Evolutionary conservation across 441 rosid genomes (phyloP).

Genomic region (Breynia disticha): DNA sequence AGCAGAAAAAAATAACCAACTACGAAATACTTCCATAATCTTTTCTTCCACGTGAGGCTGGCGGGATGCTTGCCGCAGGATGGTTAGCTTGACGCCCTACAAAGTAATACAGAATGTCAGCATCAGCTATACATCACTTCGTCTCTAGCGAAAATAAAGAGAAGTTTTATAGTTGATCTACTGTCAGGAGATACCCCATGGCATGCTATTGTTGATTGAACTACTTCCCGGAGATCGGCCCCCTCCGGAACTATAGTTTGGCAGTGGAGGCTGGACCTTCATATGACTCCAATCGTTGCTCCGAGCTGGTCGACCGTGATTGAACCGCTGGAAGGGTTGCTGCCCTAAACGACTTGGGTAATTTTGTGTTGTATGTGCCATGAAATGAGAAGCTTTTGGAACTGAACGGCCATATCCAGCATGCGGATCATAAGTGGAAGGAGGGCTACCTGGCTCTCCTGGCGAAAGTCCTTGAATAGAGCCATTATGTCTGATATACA

Average conservation of each 20-base stretch:
- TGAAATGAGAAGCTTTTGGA: constrained; percentile 52
- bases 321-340: constrained; percentile 47
- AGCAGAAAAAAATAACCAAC: constrained; percentile 25
- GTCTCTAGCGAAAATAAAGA: too few species aligned
- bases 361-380: constrained; percentile 55
- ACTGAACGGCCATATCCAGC: constrained; percentile 52
- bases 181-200: constrained; percentile 69
- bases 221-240: constrained; percentile 79
- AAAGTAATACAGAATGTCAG: constrained; percentile 12
- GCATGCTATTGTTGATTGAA: constrained; percentile 52
- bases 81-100: constrained; percentile 82
- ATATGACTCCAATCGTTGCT: constrained; percentile 66
- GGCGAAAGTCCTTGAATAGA: constrained; percentile 52
- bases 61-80: constrained; percentile 56
- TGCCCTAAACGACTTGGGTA: constrained; percentile 94
- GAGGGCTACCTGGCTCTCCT: constrained; percentile 65
- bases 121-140: not conserved
- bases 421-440: constrained; percentile 55
- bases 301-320: constrained; percentile 51
- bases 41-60: constrained; percentile 83
- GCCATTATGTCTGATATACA: constrained; percentile 51
- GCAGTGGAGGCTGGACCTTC: constrained; percentile 57
- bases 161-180: too few species aligned
- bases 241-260: constrained; percentile 52
- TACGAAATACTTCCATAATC: constrained; percentile 81